Evolutionary conservation across 108 stramenopile genomes (phyloP).

Genomic region (Aurantiochytrium sp.): DNA sequence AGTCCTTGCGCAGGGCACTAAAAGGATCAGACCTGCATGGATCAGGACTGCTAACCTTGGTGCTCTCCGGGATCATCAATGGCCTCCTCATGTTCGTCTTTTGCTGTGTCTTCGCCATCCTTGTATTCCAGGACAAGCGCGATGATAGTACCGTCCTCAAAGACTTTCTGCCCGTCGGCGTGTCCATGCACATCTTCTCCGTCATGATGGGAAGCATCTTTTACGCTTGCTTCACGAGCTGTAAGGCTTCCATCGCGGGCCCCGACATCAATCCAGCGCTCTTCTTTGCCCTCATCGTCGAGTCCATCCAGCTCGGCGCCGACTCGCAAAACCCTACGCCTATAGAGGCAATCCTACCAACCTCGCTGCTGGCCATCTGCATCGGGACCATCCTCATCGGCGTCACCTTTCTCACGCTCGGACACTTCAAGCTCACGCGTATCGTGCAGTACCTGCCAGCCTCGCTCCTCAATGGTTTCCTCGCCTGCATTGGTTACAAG

Average conservation of each 20-base stretch:
- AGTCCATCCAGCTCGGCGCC: background rate
- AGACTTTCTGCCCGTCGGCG: background rate
- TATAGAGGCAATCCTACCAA: background rate
- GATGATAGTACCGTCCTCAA: background rate
- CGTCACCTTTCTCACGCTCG: background rate
- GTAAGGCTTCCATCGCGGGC: background rate
- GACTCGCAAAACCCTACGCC: background rate
- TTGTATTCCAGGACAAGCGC: background rate
- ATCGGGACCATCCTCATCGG: background rate
- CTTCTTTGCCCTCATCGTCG: background rate
- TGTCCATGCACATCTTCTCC: background rate
- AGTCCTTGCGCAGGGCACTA: no score
- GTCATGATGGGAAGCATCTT: background rate
- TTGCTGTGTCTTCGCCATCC: background rate
- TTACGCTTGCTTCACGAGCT: background rate
- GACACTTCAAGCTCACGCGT: background rate
- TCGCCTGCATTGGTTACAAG: slow-evolving; percentile 5
- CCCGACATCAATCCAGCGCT: slow-evolving; percentile 6
- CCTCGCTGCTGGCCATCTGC: background rate
- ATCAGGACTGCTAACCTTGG: no score
- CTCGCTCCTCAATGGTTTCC: background rate
- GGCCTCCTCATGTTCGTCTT: background rate
- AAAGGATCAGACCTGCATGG: no score
- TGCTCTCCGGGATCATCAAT: background rate
- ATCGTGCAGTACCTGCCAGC: background rate